Evolutionary conservation across 2,329 filamentous ascomycete species (phyloP).

Genomic region (Colletotrichum sidae): DNA sequence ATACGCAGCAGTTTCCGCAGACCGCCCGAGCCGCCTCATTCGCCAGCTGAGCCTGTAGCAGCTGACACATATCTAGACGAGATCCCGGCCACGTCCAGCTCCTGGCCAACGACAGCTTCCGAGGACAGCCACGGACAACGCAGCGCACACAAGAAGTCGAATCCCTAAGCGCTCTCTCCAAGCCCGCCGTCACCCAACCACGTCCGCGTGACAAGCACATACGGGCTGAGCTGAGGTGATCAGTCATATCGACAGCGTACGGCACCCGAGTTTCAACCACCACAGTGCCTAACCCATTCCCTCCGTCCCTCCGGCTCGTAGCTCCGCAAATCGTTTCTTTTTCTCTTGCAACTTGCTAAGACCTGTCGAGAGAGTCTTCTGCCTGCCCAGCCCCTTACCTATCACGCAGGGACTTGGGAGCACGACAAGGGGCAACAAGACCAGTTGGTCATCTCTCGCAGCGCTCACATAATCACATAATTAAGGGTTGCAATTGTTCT

Average conservation of each 20-base stretch:
- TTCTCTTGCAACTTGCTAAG: conserved; percentile 12
- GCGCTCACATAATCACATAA: conserved; percentile 16
- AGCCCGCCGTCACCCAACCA: conserved; percentile 22
- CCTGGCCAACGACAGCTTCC: conserved; percentile 15
- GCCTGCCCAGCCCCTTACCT: conserved; percentile 20
- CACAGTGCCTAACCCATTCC: conserved; percentile 14
- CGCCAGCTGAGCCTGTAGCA: conserved; percentile 12
- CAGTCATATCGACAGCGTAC: conserved; percentile 29
- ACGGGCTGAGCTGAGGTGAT: conserved; percentile 13
- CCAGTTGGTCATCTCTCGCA: neutral
- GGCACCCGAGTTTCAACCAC: conserved; percentile 25
- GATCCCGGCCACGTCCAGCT: conserved; percentile 2
- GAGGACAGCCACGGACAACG: conserved; percentile 8
- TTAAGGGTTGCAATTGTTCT: neutral
- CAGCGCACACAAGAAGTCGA: neutral
- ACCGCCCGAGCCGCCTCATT: conserved; percentile 4
- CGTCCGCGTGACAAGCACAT: conserved; percentile 26
- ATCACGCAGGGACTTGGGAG: conserved; percentile 20
- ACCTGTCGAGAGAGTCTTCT: conserved; percentile 2
- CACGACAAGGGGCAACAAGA: conserved; percentile 9
- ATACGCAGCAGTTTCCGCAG: neutral
- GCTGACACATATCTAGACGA: conserved; percentile 21
- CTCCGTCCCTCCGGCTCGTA: conserved; percentile 16
- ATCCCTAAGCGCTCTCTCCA: conserved; percentile 12
- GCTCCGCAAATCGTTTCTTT: conserved; percentile 32